Evolutionary conservation across 129 eudicot species (phyloP).

Genomic region (Helichrysum umbraculigerum): DNA sequence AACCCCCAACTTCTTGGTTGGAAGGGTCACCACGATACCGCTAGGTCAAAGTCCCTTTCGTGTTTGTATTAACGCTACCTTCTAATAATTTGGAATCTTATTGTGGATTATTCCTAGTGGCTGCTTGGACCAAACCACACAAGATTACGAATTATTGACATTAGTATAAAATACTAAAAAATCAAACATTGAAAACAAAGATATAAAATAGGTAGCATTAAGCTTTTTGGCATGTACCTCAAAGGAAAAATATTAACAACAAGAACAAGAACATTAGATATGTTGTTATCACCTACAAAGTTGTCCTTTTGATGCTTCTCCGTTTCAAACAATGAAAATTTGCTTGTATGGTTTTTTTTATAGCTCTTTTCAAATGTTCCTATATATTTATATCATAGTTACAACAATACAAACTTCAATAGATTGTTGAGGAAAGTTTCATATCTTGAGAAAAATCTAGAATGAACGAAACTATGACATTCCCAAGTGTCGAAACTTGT

Average conservation of each 20-base stretch:
- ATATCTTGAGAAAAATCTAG: neutral
- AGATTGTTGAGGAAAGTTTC: neutral
- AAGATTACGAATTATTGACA: neutral
- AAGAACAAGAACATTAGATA: conserved; percentile 35
- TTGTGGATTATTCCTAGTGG: neutral
- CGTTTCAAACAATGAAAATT: conserved; percentile 34
- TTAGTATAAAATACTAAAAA: neutral
- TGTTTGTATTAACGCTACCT: neutral
- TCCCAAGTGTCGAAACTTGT: conserved; percentile 47
- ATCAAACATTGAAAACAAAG: neutral
- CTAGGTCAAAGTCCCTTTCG: too few relatives aligned
- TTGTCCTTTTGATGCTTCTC: conserved; percentile 29
- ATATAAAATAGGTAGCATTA: neutral
- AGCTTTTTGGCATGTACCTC: conserved; percentile 9
- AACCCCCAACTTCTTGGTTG: too few relatives aligned
- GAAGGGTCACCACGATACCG: too few relatives aligned
- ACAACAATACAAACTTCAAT: conserved; percentile 3
- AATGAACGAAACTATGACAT: conserved; percentile 20
- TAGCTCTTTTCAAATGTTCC: conserved; percentile 1
- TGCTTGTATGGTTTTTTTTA: conserved; percentile 12
- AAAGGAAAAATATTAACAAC: conserved; percentile 20
- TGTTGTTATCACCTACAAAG: conserved; percentile 38
- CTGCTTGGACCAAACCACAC: neutral
- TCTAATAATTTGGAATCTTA: too few relatives aligned
- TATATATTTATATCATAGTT: neutral